Percentiles rank a stretch among this genome's conserved stretches.
phyloP scores from a whole-genome alignment of 345 rosid species.

The Populus deltoides region DNA sequence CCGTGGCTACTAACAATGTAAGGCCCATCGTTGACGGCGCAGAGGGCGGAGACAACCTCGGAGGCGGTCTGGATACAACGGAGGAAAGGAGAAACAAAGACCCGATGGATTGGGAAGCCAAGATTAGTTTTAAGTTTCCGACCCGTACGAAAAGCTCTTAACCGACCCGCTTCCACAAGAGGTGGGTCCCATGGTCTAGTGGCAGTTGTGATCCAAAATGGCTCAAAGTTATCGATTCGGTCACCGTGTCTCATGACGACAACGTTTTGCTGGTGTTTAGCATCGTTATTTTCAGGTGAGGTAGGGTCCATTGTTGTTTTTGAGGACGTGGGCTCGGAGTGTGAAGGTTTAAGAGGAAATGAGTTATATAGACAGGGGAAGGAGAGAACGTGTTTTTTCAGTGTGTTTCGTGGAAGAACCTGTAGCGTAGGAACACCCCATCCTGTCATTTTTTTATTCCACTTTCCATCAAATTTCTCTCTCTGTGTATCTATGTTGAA shows the following conservation, averaged over 20 bases:
- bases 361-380: background rate
- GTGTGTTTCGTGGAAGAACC: background rate
- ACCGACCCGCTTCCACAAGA: slow-evolving; percentile 42
- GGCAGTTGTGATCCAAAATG: slow-evolving; percentile 57
- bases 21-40: slow-evolving; percentile 36
- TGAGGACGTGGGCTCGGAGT: background rate
- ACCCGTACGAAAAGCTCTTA: slow-evolving; percentile 52
- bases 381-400: background rate
- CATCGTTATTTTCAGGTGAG: background rate
- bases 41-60: slow-evolving; percentile 52
- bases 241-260: slow-evolving; percentile 94
- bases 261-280: slow-evolving; percentile 43
- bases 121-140: slow-evolving; percentile 43
- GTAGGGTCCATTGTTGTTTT: slow-evolving; percentile 10
- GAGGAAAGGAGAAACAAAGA: slow-evolving; percentile 77
- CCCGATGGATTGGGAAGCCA: slow-evolving; percentile 70
- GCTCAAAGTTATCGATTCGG: slow-evolving; percentile 65
- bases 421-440: background rate
- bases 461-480: too few species aligned
- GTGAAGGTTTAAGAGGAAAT: background rate
- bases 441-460: too few species aligned
- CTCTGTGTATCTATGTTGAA: too few species aligned
- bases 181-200: slow-evolving; percentile 84
- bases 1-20: slow-evolving; percentile 29
- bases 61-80: slow-evolving; percentile 82